phyloP scores from a whole-genome alignment of 2,329 filamentous ascomycete species.

The Colletotrichum sp. region DNA sequence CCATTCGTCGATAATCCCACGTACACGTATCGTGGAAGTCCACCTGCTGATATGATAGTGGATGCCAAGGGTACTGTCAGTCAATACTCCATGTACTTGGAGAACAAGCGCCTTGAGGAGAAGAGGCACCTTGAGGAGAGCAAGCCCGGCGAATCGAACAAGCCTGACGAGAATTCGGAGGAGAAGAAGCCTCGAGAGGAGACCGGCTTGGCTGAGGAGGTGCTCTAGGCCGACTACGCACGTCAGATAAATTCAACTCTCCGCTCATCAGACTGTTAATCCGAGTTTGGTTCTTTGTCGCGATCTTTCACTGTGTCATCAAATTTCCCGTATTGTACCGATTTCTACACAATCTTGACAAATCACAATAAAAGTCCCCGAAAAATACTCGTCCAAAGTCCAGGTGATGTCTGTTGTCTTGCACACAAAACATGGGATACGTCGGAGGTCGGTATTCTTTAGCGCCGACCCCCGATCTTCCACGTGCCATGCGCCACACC shows the following conservation, averaged over 20 bases:
- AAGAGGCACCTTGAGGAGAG: no score
- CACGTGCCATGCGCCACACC: neutral
- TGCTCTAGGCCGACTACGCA: no score
- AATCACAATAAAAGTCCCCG: neutral
- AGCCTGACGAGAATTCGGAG: no score
- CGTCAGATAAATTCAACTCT: neutral
- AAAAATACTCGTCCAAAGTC: accelerated
- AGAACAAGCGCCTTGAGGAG: no score
- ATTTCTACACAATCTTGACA: neutral
- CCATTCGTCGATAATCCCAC: accelerated
- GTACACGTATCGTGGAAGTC: accelerated
- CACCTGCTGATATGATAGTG: no score
- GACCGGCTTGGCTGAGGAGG: no score
- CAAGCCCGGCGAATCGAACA: no score
- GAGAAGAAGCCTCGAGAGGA: no score
- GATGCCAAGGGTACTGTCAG: no score
- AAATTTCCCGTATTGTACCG: accelerated
- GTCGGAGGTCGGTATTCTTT: neutral
- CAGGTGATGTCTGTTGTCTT: neutral
- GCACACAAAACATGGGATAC: accelerated
- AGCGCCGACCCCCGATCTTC: neutral
- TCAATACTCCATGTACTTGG: no score
- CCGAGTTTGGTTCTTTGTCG: no score
- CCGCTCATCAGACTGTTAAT: neutral
- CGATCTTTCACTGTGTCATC: accelerated